These are phyloP conservation scores for Populus trichocarpa DNA, from an alignment of 441 rosid species.

Conservation along the genomic window DNA sequence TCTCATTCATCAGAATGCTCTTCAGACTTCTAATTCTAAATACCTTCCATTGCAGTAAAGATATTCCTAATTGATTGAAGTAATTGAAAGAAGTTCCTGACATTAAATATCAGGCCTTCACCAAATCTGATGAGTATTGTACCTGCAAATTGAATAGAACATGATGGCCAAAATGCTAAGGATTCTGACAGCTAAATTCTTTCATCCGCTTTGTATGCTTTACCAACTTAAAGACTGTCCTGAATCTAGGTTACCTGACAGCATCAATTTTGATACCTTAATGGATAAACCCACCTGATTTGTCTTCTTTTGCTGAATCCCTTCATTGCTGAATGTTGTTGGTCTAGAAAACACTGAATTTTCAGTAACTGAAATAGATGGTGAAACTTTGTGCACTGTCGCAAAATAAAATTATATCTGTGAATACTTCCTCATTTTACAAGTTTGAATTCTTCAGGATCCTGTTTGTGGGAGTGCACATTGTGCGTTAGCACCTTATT, in stretches of 20 bases:
- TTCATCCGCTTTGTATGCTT: not conserved
- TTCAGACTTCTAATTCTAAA: not conserved
- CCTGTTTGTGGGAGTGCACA: conserved; percentile 78
- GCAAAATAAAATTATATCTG: not conserved
- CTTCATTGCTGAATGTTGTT: not conserved
- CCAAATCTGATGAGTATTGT: not conserved
- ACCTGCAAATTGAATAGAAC: not conserved
- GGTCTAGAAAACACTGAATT: not conserved
- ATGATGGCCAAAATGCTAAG: not conserved
- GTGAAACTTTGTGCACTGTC: too few species aligned
- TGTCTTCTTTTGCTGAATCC: not conserved
- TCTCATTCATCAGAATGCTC: not conserved
- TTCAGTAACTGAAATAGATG: too few species aligned
- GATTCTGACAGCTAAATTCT: not conserved
- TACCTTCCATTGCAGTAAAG: not conserved
- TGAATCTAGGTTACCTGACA: not conserved
- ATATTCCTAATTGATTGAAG: not conserved
- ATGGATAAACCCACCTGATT: too few species aligned
- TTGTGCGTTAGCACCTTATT: conserved; percentile 64
- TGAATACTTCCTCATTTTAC: not conserved
- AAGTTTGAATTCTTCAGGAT: conserved; percentile 40
- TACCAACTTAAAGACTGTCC: not conserved
- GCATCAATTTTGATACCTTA: not conserved
- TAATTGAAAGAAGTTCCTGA: not conserved
- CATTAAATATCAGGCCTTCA: not conserved